Base-by-base conservation (phyloP, 768 basidiomycete genomes). In the Suillus decipiens region DNA sequence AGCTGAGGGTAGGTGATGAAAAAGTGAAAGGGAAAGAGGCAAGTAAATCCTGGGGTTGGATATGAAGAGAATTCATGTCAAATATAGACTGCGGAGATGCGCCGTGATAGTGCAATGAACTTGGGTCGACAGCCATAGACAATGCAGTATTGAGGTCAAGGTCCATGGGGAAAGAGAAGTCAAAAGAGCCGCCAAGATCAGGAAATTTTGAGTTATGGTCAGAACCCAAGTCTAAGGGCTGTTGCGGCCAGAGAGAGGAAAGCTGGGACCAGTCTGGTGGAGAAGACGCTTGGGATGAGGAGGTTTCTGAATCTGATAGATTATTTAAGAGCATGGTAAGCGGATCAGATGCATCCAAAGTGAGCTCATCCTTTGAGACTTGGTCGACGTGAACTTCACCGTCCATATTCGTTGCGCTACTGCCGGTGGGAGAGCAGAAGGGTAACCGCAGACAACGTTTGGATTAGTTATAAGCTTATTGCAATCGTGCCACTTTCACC, bases 81-180 rank as follows among this genome's bases (percentile, higher is more conserved):
- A 77, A 75, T 59, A 67, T 76, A 63, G 5, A 61, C 51, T 43
- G 63, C 14, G 31, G 66, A n/a, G 57, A 58, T 10, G 37, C 55
- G 61, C 19, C 72, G 60, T 82, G 54, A 19, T 73, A 85, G 69
- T 90, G 88, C 14, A 90, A 75, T 8, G 83, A 78, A 67, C 78
- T 86, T 36, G 90, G 89, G 63, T 92, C 87, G 60, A 92, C 81
- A 1, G 83, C 82, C 67, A 86, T 81, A 22, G 82, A 75, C 37
- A 75, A 42, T 22, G 70, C 66, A 1, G 70, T 64, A 71, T 80
- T 78, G 61, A 88, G 85, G 69, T 89, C 87, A 73, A 89, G 80
- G 73, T 87, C 85, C 81, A 88, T 84, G 72, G 73, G 64, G 71
- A 80, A 63, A 28, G 76, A 69, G 58, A 81, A 75, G 71, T 71